Conservation (phyloP, 352 stramenopile species). For the Pythium pectinolyticum region DNA sequence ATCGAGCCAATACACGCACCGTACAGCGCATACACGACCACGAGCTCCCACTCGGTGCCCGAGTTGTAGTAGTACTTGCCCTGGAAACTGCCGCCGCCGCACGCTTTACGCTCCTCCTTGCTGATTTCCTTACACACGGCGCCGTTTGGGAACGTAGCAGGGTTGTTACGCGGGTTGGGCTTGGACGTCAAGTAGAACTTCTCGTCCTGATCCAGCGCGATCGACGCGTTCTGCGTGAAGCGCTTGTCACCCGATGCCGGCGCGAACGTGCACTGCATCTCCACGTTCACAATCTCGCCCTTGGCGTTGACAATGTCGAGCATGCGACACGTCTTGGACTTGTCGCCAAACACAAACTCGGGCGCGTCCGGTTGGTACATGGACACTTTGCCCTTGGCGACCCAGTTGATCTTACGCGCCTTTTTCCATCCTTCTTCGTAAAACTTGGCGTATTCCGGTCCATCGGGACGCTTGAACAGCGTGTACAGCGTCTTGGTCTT, state of each 20-base stretch:
- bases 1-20: slow-evolving; percentile 25
- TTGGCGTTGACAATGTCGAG: slow-evolving; percentile 18
- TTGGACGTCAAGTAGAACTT: slow-evolving; percentile 20
- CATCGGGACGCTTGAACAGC: slow-evolving; percentile 56
- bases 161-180: slow-evolving; percentile 35
- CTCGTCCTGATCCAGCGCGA: slow-evolving; percentile 9
- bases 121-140: slow-evolving; percentile 15
- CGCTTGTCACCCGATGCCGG: slow-evolving; percentile 7
- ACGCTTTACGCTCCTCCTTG: background rate
- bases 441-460: slow-evolving; percentile 43
- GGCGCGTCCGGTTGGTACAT: slow-evolving; percentile 43
- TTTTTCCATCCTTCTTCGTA: slow-evolving; percentile 72
- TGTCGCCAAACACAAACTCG: slow-evolving; percentile 25
- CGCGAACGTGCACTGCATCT: slow-evolving; percentile 30
- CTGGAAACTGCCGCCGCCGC: slow-evolving; percentile 7
- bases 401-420: slow-evolving; percentile 65
- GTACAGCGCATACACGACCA: slow-evolving; percentile 31
- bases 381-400: slow-evolving; percentile 42
- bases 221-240: slow-evolving; percentile 29
- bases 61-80: slow-evolving; percentile 27
- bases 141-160: slow-evolving; percentile 23
- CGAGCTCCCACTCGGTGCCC: slow-evolving; percentile 22
- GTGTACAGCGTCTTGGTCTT: slow-evolving; percentile 45
- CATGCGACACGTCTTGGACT: slow-evolving; percentile 21
- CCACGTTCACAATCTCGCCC: background rate